Evolutionary conservation across 2,329 filamentous ascomycete genomes (phyloP), one percentile per base, ranked within the genome.

Genomic region (Teratosphaeriaceae sp.): DNA sequence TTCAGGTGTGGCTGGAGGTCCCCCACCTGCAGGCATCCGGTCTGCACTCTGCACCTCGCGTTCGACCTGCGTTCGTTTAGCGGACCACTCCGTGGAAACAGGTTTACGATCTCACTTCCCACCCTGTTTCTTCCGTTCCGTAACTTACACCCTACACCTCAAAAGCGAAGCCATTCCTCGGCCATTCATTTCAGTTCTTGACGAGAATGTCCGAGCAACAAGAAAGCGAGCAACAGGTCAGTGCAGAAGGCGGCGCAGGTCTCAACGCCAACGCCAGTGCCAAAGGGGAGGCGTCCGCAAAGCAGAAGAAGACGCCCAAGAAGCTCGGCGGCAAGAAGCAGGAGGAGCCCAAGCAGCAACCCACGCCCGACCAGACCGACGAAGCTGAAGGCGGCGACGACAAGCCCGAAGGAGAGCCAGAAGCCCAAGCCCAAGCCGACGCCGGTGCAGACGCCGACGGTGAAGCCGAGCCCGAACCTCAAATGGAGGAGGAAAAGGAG

Each of bases 251-350:
- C 35, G 45, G 55, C 22, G 54, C 51, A 23, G 54, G 50, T 40
- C 41, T 52, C 21, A 57, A 51, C 42, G 48, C 50, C 43, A 52
- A 51, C 42, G 58, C 56, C 38, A 56, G 54, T 35, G 58, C 57
- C n/a, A 52, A 53, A 36, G 58, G 55, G 20, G 50, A 45, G 33
- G 53, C 56, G 12, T 26, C 29, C 5, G 12, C 40, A 52, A 50
- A 54, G 48, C 55, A 48, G 54, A 51, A 69, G 59, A 69, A 67
- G 56, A 66, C 68, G 46, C 70, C 70, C 27, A 69, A 72, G 61
- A 73, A 73, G 64, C 59, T 73, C 51, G 67, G 69, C 55, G 58
- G 58, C 49, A 71, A 71, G 61, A 57, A 61, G 31, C 31, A 34
- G 15, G 31, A 34, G 6, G 15, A 67, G 55, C 63, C 67, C 48